Evolutionary conservation across 441 rosid species (phyloP).

Genomic region (Cnidoscolus chayamansa): DNA sequence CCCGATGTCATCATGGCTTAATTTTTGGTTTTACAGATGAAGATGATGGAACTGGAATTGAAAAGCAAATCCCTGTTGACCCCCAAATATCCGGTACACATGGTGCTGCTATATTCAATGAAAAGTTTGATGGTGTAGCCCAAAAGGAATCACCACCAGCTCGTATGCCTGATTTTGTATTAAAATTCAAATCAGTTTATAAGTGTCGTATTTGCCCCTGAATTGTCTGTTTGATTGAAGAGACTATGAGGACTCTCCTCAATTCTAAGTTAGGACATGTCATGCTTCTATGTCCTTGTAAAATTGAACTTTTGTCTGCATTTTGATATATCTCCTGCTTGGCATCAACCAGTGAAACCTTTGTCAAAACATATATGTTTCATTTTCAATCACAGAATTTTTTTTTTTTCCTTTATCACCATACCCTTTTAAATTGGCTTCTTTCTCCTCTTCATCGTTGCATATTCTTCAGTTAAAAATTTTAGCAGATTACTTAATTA

Average conservation of each 20-base stretch:
- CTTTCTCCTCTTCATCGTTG: no score
- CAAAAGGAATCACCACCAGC: slow-evolving; percentile 31
- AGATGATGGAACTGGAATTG: slow-evolving; percentile 45
- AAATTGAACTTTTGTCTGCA: no score
- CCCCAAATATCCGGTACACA: slow-evolving; percentile 20
- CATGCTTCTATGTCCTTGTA: background rate
- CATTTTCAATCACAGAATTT: no score
- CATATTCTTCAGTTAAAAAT: no score
- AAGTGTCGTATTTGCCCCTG: slow-evolving; percentile 79
- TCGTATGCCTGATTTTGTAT: slow-evolving; percentile 50
- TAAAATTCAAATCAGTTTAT: slow-evolving; percentile 63
- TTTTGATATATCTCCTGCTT: no score
- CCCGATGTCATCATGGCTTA: slow-evolving; percentile 18
- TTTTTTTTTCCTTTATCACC: no score
- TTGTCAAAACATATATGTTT: no score
- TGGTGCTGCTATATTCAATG: slow-evolving; percentile 15
- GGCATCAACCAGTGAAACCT: no score
- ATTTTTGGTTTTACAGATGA: slow-evolving; percentile 37
- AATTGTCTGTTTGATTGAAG: slow-evolving; percentile 60
- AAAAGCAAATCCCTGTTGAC: slow-evolving; percentile 17
- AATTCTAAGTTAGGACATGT: slow-evolving; percentile 61
- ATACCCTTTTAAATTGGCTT: no score
- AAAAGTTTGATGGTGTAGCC: slow-evolving; percentile 15
- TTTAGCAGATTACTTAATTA: no score
- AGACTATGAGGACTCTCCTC: slow-evolving; percentile 55